Conservation (phyloP, 1,284 basidiomycete species). For the Xerocomus minutiporus region DNA sequence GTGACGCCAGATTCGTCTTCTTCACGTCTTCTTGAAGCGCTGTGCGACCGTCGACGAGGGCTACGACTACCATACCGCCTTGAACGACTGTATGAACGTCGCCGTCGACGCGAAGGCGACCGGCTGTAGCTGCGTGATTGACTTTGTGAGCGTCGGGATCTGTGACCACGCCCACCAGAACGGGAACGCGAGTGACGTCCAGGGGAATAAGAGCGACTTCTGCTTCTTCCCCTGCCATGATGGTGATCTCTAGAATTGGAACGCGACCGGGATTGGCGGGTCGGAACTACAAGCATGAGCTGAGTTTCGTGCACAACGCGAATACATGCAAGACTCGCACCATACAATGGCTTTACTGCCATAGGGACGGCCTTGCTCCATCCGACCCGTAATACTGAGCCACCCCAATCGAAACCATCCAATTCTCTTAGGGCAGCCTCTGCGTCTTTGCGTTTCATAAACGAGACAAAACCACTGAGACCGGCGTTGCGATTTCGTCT, state of each 20-base stretch:
- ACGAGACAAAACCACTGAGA: constrained; percentile 92
- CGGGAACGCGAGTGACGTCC: constrained; percentile 45
- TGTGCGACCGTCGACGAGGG: constrained; percentile 39
- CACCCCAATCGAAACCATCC: constrained; percentile 92
- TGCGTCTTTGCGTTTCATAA: constrained; percentile 89
- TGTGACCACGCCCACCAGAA: constrained; percentile 39
- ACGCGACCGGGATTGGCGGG: constrained; percentile 31
- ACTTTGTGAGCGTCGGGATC: constrained; percentile 39
- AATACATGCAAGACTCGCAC: constrained; percentile 42
- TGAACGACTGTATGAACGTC: constrained; percentile 30
- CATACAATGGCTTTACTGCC: constrained; percentile 73
- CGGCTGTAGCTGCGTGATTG: constrained; percentile 42
- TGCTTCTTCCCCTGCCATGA: constrained; percentile 25
- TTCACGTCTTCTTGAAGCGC: constrained; percentile 34
- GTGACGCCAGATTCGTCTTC: constrained; percentile 58
- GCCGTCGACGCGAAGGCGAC: constrained; percentile 38
- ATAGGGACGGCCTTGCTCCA: constrained; percentile 96
- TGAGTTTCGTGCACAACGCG: neutral
- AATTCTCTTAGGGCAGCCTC: constrained; percentile 82
- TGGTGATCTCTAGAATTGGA: constrained; percentile 30
- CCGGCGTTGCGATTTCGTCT: constrained; percentile 66
- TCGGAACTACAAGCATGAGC: constrained; percentile 25
- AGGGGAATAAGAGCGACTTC: constrained; percentile 40
- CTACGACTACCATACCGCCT: constrained; percentile 39
- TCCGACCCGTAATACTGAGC: constrained; percentile 76